Evolutionary conservation across 208 protist genomes (phyloP), one percentile per base, ranked within the genome.

Genomic region (Trypanosoma melophagium): DNA sequence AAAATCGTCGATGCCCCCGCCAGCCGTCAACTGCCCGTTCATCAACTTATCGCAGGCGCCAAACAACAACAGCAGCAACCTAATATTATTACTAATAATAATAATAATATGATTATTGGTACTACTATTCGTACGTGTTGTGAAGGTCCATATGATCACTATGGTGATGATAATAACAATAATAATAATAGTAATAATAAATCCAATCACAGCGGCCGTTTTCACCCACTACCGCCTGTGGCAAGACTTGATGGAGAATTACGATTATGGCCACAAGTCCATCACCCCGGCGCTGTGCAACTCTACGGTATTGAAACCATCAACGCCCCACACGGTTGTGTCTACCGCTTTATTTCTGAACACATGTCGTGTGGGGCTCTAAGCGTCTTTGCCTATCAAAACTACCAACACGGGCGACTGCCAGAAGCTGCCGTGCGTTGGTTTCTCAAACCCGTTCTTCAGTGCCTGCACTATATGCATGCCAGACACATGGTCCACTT

Each of bases 261-360:
- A 51, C 72, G 79, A 12, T 85, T 96, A 53, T 74, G 92, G 74
- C 88, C 84, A 59, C 87, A 88, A 52, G 50, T 96, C 12, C 57
- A 79, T 22, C 92, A 97, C 64, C 69, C 65, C 0, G 90, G 94
- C 68, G 59, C 96, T 45, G 87, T 97, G 1, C 55, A 65, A 45
- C 53, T 93, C 13, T 73, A 76, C 42, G 88, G 89, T 22, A 82
- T 92, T 25, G 90, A 96, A 59, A 74, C 68, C 1, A 16, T 49
- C 3, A 49, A 60, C 19, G 74, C 81, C 19, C 73, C 76, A 22
- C 31, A 92, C 12, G 40, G 62, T 5, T 51, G 13, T 21, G 31
- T 52, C 13, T 68, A 53, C 24, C 75, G 75, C 22, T 58, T 89
- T 21, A 80, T 82, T 7, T 78, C 85, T 62, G 85, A 91, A 56